These are phyloP conservation scores for Fusarium sp. DNA, from an alignment of 2,329 filamentous ascomycete genomes.

Conservation along the genomic window DNA sequence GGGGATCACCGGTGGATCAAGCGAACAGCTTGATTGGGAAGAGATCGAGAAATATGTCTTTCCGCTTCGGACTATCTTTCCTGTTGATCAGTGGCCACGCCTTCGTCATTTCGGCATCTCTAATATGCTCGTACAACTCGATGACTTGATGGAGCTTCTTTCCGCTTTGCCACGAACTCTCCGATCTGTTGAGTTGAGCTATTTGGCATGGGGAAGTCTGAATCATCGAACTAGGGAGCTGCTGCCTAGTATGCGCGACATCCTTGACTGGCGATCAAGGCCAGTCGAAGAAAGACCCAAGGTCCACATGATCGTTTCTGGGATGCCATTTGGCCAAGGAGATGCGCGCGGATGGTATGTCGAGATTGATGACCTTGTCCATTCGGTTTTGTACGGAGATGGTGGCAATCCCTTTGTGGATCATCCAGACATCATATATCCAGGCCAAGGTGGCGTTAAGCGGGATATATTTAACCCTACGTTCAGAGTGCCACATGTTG, in stretches of 20 bases:
- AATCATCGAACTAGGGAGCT: not conserved
- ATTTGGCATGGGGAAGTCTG: not conserved
- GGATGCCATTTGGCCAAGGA: accelerated
- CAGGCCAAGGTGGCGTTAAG: not conserved
- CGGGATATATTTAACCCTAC: not conserved
- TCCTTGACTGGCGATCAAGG: not conserved
- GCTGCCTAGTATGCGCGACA: not conserved
- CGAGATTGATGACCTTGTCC: not conserved
- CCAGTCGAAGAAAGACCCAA: not conserved
- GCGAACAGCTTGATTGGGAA: not conserved
- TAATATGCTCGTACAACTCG: not conserved
- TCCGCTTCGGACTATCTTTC: not conserved
- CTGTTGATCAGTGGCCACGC: not conserved
- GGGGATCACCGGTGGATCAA: accelerated
- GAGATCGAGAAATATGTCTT: not conserved
- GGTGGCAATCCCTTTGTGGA: not conserved
- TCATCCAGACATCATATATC: not conserved
- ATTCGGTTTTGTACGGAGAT: not conserved
- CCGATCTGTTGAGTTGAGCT: not conserved
- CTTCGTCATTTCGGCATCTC: constrained; percentile 1
- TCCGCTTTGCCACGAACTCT: not conserved
- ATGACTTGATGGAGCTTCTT: not conserved
- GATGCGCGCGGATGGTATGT: not conserved
- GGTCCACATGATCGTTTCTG: not conserved
- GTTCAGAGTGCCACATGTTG: not conserved